Percentiles rank a stretch among this genome's conserved stretches.
phyloP scores from a whole-genome alignment of 2,329 filamentous ascomycete species.

The Ceratocystis diversiconidia region DNA sequence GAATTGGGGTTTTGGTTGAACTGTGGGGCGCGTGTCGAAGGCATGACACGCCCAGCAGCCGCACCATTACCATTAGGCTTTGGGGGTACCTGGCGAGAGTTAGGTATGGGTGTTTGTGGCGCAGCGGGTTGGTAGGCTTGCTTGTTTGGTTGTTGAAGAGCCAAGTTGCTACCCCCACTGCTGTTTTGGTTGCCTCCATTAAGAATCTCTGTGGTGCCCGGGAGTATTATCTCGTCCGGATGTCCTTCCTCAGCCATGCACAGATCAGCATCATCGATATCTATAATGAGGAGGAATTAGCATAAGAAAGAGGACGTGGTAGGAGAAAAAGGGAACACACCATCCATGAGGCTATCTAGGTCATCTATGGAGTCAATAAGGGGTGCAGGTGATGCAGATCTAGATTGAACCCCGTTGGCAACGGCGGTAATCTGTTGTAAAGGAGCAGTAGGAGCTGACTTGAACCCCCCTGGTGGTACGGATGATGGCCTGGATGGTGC shows the following conservation, averaged over 20 bases:
- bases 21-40: background rate
- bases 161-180: conserved; percentile 16
- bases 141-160: conserved; percentile 18
- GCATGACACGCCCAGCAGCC: background rate
- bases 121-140: conserved; percentile 6
- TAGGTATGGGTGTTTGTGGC: conserved; percentile 7
- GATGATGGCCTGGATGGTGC: background rate
- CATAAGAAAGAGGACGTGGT: background rate
- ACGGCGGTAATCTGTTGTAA: conserved; percentile 26
- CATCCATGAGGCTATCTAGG: conserved; percentile 23
- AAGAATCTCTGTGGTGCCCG: conserved; percentile 19
- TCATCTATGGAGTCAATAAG: conserved; percentile 18
- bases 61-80: background rate
- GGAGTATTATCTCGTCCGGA: conserved; percentile 59
- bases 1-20: conserved; percentile 3
- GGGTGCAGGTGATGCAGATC: conserved; percentile 13
- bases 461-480: background rate
- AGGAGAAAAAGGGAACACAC: background rate
- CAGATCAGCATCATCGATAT: conserved; percentile 68
- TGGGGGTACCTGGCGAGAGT: background rate
- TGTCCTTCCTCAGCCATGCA: conserved; percentile 54
- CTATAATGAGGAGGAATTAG: conserved; percentile 26
- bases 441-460: conserved; percentile 12
- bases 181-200: background rate
- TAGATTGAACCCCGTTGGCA: background rate